A percentile compares a stretch with the other conserved stretches of the same genome.
Evolutionary conservation across 2,329 filamentous ascomycete genomes (phyloP).

Genomic region (Emericellopsis cladophorae): DNA sequence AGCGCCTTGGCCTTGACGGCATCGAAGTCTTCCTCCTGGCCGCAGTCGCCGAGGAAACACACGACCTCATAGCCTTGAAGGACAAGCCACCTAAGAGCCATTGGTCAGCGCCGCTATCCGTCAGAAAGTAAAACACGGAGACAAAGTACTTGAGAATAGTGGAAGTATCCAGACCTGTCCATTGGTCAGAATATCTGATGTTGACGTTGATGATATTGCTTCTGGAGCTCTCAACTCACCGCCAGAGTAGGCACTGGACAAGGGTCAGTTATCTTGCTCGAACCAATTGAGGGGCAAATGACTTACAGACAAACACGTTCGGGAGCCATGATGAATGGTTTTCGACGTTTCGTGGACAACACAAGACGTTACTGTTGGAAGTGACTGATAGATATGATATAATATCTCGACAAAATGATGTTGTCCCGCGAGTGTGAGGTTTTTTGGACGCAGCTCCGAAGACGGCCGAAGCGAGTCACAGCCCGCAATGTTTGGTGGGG

Average conservation of each 20-base stretch:
- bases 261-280: not conserved
- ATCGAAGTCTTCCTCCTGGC: slow-evolving; percentile 58
- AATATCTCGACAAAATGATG: too few relatives aligned
- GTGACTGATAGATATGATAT: too few relatives aligned
- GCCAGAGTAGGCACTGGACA: slow-evolving; percentile 9
- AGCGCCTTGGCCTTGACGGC: slow-evolving; percentile 53
- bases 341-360: not conserved
- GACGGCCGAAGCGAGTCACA: too few relatives aligned
- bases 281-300: not conserved
- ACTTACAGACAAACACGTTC: slow-evolving; percentile 11
- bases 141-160: slow-evolving; percentile 7
- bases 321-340: slow-evolving; percentile 7
- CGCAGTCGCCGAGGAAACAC: slow-evolving; percentile 48
- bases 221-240: slow-evolving; percentile 4
- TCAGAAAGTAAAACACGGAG: not conserved
- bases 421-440: too few relatives aligned
- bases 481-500: too few relatives aligned
- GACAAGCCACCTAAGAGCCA: not conserved
- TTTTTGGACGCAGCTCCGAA: too few relatives aligned
- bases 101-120: not conserved
- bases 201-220: not conserved
- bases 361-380: too few relatives aligned
- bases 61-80: not conserved
- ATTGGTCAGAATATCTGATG: not conserved
- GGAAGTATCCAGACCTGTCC: slow-evolving; percentile 8